Evolutionary conservation across 176 grass and related monocot species (phyloP), one percentile per base, ranked within the genome.

Genomic region (Eragrostis curvula): DNA sequence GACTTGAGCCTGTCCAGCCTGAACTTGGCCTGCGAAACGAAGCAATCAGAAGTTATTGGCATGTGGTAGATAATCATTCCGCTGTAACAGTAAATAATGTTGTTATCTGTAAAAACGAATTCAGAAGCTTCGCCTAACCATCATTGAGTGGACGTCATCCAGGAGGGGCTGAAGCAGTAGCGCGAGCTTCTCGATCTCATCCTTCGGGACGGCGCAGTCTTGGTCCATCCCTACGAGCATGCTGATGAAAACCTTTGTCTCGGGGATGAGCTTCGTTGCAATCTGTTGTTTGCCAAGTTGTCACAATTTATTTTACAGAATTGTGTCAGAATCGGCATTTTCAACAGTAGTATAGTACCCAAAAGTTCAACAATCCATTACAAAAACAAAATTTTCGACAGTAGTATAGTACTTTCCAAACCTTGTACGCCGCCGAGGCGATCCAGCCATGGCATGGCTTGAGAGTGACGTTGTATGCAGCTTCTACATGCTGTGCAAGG

Each of bases 401-500:
- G 32, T 36, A 49, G 12, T n/a, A 14, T 41, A 44, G 43, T 41
- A 11, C 12, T 23, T n/a, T 42, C 8, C 59, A 43, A 64, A 98
- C 96, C 91, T 96, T 98, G 32, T 82, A 98, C 43, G 96, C 93
- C 27, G 96, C 96, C 21, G 93, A 93, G 49, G 96, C 86, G 45
- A 98, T 96, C 96, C 96, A 96, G 23, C 96, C 96, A 80, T 96
- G 96, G 87, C 93, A 98, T 61, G 83, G 96, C 69, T 89, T 89
- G 17, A 98, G 77, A 41, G 79, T 85, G 52, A 23, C 58, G 58
- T 23, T 60, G 63, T 96, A 98, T 7, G 89, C 85, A 48, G 86
- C 79, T 74, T 98, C 90, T 18, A 95, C 84, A 8, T 90, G 65
- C 70, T 98, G 66, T 12, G 75, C 48, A 39, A 98, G 78, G 64